Evolutionary conservation across 2,329 filamentous ascomycete genomes (phyloP), one percentile per base, ranked within the genome.

Genomic region (Pseudocercospora cruenta): DNA sequence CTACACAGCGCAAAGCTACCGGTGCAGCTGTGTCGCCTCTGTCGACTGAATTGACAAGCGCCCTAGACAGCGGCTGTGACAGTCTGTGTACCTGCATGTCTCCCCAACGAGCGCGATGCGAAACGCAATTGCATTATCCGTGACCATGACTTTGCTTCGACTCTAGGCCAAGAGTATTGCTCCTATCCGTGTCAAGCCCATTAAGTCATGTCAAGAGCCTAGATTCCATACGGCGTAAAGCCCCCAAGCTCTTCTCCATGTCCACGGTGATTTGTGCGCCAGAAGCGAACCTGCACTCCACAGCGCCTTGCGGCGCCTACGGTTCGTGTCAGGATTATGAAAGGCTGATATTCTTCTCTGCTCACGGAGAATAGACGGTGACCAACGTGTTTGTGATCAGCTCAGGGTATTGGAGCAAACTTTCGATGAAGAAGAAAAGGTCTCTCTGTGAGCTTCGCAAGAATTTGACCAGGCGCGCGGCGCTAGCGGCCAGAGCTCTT

Each of bases 261-360:
- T 19, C 47, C 16, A 12, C 16, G 26, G 26, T 55, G 31, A 33
- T 36, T 59, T 64, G 62, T 64, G 31, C 43, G 62, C 62, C 62
- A 64, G 62, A 64, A 64, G 62, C 62, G 62, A 64, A 64, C 62
- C 62, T 31, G 55, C 53, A 53, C 43, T 31, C 55, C 62, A 64
- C 26, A 43, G 62, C 62, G 22, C 61, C 61, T 45, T 19, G 33
- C n/a, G 36, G 54, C 24, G 51, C 51, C 51, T n/a, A 55, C 51
- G 51, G 51, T 55, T 39, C 22, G 54, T 39, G 55, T 39, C 62
- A 59, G 62, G 62, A 64, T 64, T 64, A 64, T 58, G 62, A 64
- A 64, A 64, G 62, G 62, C 62, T 31, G 36, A 53, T 12, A 54
- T 59, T 49, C 31, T 58, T 58, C 55, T 58, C 31, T 58, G 55